phyloP scores from a whole-genome alignment of 371 early-diverging fungal genomes.

The Actinomortierella wolfii region DNA sequence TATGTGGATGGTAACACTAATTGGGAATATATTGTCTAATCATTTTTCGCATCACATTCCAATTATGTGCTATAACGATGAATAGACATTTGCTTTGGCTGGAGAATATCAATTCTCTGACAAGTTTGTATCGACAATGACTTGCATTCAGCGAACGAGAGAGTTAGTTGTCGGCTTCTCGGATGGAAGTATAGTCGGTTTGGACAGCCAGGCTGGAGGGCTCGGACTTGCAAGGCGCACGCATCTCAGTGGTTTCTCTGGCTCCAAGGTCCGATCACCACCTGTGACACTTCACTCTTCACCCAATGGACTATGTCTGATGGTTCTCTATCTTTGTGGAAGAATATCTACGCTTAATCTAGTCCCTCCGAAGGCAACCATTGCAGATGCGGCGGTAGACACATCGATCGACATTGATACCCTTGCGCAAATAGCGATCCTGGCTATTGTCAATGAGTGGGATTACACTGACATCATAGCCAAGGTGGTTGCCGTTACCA shows the following conservation, averaged over 20 bases:
- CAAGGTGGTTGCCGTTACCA: constrained; percentile 17
- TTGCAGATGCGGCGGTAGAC: too few relatives aligned
- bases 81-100: constrained; percentile 35
- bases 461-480: constrained; percentile 40
- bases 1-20: too few relatives aligned
- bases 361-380: too few relatives aligned
- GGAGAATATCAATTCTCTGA: constrained; percentile 32
- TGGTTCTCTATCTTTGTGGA: too few relatives aligned
- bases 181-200: constrained; percentile 32
- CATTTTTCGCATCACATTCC: too few relatives aligned
- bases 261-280: constrained; percentile 6
- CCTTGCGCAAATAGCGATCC: constrained; percentile 16
- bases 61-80: too few relatives aligned
- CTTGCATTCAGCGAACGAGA: constrained; percentile 23
- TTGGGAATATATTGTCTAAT: too few relatives aligned
- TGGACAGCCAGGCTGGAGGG: constrained; percentile 32
- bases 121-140: constrained; percentile 31
- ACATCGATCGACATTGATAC: constrained; percentile 19
- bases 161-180: constrained; percentile 38
- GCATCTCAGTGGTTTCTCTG: constrained; percentile 19
- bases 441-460: constrained; percentile 35
- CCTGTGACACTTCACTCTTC: constrained; percentile 24
- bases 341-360: too few relatives aligned
- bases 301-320: constrained; percentile 27
- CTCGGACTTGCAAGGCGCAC: constrained; percentile 18